A percentile compares a stretch with the other conserved stretches of the same genome.
Conservation (phyloP, 345 rosid species). For the Syzygium aromaticum region DNA sequence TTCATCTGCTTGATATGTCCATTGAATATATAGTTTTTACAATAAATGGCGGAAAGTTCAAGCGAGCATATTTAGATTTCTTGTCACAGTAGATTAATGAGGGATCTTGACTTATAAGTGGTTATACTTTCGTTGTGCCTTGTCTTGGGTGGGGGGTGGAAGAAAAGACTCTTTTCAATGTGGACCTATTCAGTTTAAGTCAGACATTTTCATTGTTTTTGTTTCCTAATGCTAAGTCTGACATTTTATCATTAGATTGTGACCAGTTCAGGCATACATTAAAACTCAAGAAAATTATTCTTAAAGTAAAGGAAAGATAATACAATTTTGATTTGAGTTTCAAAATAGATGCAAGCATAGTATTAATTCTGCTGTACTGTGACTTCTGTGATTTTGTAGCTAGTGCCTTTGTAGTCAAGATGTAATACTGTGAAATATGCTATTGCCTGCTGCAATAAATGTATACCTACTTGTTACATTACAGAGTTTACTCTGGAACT, state of each 20-base stretch:
- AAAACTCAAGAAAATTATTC: neutral
- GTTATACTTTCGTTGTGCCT: neutral
- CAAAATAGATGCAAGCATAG: neutral
- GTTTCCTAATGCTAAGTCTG: neutral
- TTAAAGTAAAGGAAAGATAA: neutral
- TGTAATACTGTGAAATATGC: neutral
- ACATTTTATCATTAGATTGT: neutral
- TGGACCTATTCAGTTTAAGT: neutral
- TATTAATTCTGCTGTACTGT: neutral
- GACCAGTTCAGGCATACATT: neutral
- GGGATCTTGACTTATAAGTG: neutral
- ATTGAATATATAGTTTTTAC: neutral
- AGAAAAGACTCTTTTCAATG: neutral
- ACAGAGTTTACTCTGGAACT: conserved; percentile 91
- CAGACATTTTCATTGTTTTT: neutral
- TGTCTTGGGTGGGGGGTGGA: neutral
- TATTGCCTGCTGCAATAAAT: neutral
- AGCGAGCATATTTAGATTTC: neutral
- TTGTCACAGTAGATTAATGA: neutral
- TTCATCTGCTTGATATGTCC: neutral
- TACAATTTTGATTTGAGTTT: neutral
- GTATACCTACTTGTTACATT: neutral
- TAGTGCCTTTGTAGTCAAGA: neutral
- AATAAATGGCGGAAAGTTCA: neutral
- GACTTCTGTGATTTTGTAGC: neutral